Evolutionary conservation across 805 yeast genomes (phyloP).

Genomic region (Torulaspora quercuum): DNA sequence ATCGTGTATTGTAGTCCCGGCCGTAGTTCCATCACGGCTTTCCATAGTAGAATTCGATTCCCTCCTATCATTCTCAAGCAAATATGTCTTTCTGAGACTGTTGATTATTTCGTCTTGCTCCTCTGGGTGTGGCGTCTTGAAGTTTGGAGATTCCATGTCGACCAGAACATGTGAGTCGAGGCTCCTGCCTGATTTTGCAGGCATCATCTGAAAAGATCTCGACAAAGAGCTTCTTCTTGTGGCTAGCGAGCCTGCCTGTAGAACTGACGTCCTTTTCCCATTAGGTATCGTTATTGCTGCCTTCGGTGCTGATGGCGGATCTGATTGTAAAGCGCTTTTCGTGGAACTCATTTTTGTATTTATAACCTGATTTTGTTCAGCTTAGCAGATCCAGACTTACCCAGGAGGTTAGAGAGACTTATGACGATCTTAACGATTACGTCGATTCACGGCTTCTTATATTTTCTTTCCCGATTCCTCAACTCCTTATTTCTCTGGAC

Average conservation of each 20-base stretch:
- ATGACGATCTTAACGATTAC: too few species aligned
- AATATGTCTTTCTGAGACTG: slow-evolving; percentile 33
- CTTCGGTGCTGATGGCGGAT: slow-evolving; percentile 15
- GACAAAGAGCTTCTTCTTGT: slow-evolving; percentile 15
- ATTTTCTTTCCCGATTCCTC: too few species aligned
- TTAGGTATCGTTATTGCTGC: slow-evolving; percentile 18
- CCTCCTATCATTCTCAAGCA: slow-evolving; percentile 18
- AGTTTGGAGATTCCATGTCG: slow-evolving; percentile 34
- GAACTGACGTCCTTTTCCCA: slow-evolving; percentile 14
- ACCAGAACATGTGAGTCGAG: slow-evolving; percentile 29
- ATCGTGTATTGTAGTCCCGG: slow-evolving; percentile 9
- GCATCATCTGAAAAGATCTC: slow-evolving; percentile 11
- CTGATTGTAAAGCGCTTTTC: background rate
- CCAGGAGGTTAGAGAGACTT: too few species aligned
- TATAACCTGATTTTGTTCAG: background rate
- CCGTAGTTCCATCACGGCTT: slow-evolving; percentile 6
- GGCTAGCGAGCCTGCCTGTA: slow-evolving; percentile 13
- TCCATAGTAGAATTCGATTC: slow-evolving; percentile 9
- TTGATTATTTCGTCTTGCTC: slow-evolving; percentile 34
- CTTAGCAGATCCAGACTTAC: too few species aligned
- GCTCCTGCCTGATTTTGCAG: slow-evolving; percentile 17
- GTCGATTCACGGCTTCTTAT: too few species aligned
- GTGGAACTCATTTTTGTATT: background rate
- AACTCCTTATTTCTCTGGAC: background rate
- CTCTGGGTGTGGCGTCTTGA: slow-evolving; percentile 24